These are phyloP conservation scores for Penicillium taxi DNA, from an alignment of 495 filamentous ascomycete species.

Conservation along the genomic window DNA sequence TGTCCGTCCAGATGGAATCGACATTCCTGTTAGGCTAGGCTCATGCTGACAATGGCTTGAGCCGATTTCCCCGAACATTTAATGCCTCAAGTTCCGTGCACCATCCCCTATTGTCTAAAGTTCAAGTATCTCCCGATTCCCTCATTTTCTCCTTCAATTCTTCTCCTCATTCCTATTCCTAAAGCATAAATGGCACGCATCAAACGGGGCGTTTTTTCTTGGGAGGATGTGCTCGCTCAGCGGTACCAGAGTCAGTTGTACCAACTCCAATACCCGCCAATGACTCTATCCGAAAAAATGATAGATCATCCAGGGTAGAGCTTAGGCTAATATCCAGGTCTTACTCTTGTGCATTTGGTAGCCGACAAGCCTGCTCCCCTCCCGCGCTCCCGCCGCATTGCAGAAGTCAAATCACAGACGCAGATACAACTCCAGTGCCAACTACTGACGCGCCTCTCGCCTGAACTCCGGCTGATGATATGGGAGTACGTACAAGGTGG, in stretches of 20 bases:
- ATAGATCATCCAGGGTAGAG: too few relatives aligned
- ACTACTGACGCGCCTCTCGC: slow-evolving; percentile 34
- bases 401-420: slow-evolving; percentile 5
- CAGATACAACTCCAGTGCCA: slow-evolving; percentile 29
- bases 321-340: neutral
- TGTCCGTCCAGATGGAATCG: slow-evolving; percentile 13
- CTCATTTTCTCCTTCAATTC: slow-evolving; percentile 1
- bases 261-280: neutral
- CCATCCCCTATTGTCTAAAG: too few relatives aligned
- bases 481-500: slow-evolving; percentile 36
- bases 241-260: slow-evolving; percentile 37
- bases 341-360: slow-evolving; percentile 6
- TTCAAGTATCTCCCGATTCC: too few relatives aligned
- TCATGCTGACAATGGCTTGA: slow-evolving; percentile 10
- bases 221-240: slow-evolving; percentile 42
- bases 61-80: slow-evolving; percentile 2
- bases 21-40: slow-evolving; percentile 9
- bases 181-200: slow-evolving; percentile 38
- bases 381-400: slow-evolving; percentile 10
- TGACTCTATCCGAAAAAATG: neutral
- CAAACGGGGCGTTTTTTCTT: slow-evolving; percentile 39
- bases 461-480: slow-evolving; percentile 39
- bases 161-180: too few relatives aligned
- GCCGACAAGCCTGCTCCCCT: slow-evolving; percentile 35
- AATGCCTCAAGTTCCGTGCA: too few relatives aligned